Evolutionary conservation across 306 rosid genomes (phyloP).

Genomic region (Fragaria vesca): DNA sequence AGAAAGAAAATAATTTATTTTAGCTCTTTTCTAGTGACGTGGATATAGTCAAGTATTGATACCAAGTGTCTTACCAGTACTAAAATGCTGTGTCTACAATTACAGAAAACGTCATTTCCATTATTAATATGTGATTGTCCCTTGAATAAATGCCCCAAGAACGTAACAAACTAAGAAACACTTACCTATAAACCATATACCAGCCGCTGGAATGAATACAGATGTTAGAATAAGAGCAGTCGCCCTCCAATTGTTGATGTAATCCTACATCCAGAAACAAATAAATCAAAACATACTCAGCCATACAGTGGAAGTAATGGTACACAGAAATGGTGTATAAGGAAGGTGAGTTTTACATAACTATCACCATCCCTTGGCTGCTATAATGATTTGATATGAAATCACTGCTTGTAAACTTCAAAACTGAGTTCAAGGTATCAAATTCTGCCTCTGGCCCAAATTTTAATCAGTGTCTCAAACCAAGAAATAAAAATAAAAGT

Average conservation of each 20-base stretch:
- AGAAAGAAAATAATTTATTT: not conserved
- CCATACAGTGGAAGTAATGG: not conserved
- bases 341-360: not conserved
- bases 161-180: constrained; percentile 19
- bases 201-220: constrained; percentile 65
- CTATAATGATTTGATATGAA: not conserved
- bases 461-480: no score
- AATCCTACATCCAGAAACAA: constrained; percentile 49
- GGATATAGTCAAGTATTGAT: not conserved
- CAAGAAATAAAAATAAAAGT: no score
- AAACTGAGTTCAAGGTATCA: not conserved
- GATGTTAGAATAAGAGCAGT: constrained; percentile 67
- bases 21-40: not conserved
- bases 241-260: constrained; percentile 65
- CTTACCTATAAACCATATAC: constrained; percentile 75
- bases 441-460: not conserved
- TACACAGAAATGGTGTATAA: not conserved
- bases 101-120: not conserved
- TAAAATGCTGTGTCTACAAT: not conserved
- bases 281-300: not conserved
- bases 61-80: not conserved
- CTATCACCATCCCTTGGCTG: not conserved
- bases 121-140: not conserved
- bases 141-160: not conserved
- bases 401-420: not conserved